Base-by-base conservation (phyloP, 1,284 basidiomycete species). In the Ganoderma resinaceum region DNA sequence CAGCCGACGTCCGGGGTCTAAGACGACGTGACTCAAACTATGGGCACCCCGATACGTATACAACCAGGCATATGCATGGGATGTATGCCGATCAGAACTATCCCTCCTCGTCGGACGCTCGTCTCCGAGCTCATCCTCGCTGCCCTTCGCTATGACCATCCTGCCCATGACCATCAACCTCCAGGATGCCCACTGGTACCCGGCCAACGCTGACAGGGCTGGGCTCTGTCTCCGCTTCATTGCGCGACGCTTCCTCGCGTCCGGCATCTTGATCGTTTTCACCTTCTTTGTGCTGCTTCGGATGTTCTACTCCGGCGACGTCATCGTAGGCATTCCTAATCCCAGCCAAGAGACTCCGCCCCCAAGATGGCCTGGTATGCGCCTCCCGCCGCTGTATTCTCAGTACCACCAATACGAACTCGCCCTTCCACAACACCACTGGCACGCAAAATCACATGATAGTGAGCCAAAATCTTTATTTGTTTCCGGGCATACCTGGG, bases 331-430 rank as follows among this genome's bases (percentile, higher is more conserved):
- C 26, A 26, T n/a, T n/a, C n/a, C n/a, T n/a, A n/a, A 14, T 26
- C 12, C 46, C 16, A 12, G 46, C n/a, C 20, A n/a, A n/a, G 9
- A n/a, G 14, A 23, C 11, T 52, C 46, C 26, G 46, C 6, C 12
- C 12, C 29, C 46, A 52, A 52, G 46, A 52, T 52, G 46, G 46
- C 46, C 46, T 4, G 23, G 23, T 3, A 26, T 12, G 23, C 46
- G 46, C 14, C 46, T 52, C 23, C 70, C 70, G 12, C 70, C 70
- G 18, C 66, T 71, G 23, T 71, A 71, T 40, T 62, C 65, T 12
- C n/a, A 53, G 9, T 68, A 53, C 52, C 58, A 68, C 42, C 43
- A 49, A 8, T 40, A 61, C 4, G 70, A 71, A 31, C 66, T 68
- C 16, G 12, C 29, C 6, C 64, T 72, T 6, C 63, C 70, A 5